Evolutionary conservation across 495 filamentous ascomycete genomes (phyloP).

Genomic region (Hypoxylon crocopeplum): DNA sequence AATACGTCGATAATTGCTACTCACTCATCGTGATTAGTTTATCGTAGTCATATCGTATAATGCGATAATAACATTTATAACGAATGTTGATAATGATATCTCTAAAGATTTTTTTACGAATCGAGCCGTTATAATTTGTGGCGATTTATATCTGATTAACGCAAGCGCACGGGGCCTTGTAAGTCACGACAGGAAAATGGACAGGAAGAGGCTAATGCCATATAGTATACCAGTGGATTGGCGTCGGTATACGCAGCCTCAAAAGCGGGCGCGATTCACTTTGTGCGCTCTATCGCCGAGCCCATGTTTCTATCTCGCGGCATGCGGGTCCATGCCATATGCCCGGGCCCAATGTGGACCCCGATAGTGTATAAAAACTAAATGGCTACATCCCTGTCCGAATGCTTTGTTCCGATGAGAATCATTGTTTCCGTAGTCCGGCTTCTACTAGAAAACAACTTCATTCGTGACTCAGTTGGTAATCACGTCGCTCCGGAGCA

Average conservation of each 20-base stretch:
- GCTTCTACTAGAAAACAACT: neutral
- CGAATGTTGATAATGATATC: no score
- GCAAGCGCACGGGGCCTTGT: no score
- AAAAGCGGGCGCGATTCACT: neutral
- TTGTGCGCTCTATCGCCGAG: neutral
- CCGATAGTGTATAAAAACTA: neutral
- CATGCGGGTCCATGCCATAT: neutral
- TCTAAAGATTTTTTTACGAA: no score
- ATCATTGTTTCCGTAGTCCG: neutral
- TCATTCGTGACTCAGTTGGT: neutral
- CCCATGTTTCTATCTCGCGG: no score
- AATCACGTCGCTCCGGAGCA: no score
- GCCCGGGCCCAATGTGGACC: neutral
- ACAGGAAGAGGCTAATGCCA: neutral
- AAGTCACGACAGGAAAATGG: neutral
- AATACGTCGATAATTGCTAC: neutral
- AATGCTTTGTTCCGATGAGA: neutral
- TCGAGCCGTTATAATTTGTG: no score
- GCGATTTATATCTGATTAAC: no score
- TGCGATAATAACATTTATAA: no score
- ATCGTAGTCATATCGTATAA: no score
- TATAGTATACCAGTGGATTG: neutral
- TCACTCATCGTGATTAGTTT: neutral
- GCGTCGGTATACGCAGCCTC: neutral
- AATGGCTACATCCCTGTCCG: neutral